phyloP scores from a whole-genome alignment of 306 rosid genomes.

The Cicer yamashitae region DNA sequence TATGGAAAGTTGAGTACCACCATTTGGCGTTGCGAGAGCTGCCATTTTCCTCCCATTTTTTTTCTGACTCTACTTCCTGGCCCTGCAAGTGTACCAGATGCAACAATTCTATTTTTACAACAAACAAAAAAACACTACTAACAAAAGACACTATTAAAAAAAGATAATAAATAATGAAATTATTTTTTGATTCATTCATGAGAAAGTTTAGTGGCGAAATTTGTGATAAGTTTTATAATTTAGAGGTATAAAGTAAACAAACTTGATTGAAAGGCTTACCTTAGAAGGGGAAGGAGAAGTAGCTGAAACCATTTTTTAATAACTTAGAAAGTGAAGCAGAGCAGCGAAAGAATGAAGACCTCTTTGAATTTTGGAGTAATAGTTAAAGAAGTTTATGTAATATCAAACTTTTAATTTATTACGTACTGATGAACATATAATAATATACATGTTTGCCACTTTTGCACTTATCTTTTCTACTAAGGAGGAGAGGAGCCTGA shows the following conservation, averaged over 20 bases:
- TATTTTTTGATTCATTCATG: background rate
- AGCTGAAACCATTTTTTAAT: conserved; percentile 60
- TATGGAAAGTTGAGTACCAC: conserved; percentile 97
- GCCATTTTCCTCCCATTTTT: conserved; percentile 68
- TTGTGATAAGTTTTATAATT: background rate
- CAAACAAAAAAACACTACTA: background rate
- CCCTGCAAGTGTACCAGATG: background rate
- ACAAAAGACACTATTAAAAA: background rate
- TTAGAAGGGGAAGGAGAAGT: conserved; percentile 64
- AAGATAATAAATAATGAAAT: too few relatives aligned
- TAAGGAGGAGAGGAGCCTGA: conserved; percentile 13
- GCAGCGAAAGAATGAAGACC: conserved; percentile 14
- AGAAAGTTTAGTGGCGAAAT: background rate
- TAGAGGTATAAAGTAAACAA: background rate
- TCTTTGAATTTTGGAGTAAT: conserved; percentile 41
- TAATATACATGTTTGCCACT: conserved; percentile 38
- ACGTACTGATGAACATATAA: background rate
- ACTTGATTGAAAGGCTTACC: conserved; percentile 12
- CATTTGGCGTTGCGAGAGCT: conserved; percentile 76
- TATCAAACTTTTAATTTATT: conserved; percentile 23
- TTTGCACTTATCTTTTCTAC: conserved; percentile 10
- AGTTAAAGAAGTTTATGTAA: background rate
- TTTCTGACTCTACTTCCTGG: conserved; percentile 57
- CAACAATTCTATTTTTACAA: too few relatives aligned
- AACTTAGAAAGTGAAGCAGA: conserved; percentile 5